A percentile compares a stretch with the other conserved stretches of the same genome.
Evolutionary conservation across 345 rosid genomes (phyloP).

Genomic region (Brassica carinata): DNA sequence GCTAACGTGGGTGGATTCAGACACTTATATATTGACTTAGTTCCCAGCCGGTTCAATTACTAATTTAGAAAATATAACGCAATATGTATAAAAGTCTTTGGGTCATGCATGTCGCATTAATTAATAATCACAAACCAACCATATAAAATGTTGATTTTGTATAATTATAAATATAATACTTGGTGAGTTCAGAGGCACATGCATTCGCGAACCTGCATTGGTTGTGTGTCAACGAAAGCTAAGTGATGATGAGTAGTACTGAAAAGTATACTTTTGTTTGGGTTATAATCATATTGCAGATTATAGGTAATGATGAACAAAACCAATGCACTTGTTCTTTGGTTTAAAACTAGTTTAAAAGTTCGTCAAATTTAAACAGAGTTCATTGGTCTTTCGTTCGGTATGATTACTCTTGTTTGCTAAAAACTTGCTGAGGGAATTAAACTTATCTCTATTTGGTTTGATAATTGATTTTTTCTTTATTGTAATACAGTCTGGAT

Average conservation of each 20-base stretch:
- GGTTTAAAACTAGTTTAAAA: background rate
- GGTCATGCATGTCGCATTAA: constrained; percentile 10
- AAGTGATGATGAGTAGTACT: constrained; percentile 14
- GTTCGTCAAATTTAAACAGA: background rate
- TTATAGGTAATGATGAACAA: background rate
- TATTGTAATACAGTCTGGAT: background rate
- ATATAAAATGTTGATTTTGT: constrained; percentile 6
- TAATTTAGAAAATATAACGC: background rate
- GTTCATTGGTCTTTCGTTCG: background rate
- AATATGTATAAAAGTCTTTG: background rate
- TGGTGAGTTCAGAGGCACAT: constrained; percentile 30
- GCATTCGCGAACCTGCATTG: constrained; percentile 18
- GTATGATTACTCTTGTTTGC: background rate
- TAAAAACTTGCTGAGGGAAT: background rate
- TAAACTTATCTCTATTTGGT: background rate
- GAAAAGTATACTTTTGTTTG: background rate
- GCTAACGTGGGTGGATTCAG: background rate
- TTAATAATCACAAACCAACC: constrained; percentile 15
- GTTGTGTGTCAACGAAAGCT: constrained; percentile 23
- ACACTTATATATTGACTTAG: background rate
- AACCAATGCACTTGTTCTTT: background rate
- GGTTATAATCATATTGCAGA: background rate
- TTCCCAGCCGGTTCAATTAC: background rate
- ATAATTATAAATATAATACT: constrained; percentile 12
- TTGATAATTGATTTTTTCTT: background rate